phyloP scores from a whole-genome alignment of 305 asterid genomes.

The Fraxinus xanthoxyloides region DNA sequence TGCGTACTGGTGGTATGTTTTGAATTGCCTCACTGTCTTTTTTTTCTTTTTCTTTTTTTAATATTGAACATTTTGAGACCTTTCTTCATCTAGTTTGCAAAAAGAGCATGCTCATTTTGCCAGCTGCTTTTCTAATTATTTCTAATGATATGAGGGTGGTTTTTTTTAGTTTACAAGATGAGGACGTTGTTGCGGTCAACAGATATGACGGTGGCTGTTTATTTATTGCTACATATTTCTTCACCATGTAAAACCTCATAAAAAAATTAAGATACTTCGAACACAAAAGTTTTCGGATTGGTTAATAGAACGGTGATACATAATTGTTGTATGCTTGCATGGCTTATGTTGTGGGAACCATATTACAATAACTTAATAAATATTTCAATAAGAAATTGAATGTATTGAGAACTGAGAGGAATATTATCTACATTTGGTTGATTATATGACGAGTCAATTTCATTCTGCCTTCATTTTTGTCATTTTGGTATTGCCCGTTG shows the following conservation, averaged over 20 bases:
- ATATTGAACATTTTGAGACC: background rate
- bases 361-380: background rate
- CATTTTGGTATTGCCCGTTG: background rate
- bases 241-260: background rate
- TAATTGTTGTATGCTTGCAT: background rate
- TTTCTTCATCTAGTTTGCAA: background rate
- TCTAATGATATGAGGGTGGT: background rate
- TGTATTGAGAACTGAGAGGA: background rate
- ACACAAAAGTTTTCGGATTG: background rate
- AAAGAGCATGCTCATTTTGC: background rate
- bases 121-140: background rate
- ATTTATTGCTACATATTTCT: background rate
- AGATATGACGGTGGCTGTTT: background rate
- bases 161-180: background rate
- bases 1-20: constrained; percentile 79
- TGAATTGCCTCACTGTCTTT: background rate
- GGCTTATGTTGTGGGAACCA: background rate
- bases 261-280: background rate
- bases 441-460: background rate
- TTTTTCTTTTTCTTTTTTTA: background rate
- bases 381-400: background rate
- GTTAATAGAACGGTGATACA: background rate
- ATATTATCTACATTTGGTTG: background rate
- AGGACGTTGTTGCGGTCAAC: background rate
- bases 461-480: background rate